Conservation (phyloP, 257 asterid genomes). For the Ophiorrhiza pumila region DNA sequence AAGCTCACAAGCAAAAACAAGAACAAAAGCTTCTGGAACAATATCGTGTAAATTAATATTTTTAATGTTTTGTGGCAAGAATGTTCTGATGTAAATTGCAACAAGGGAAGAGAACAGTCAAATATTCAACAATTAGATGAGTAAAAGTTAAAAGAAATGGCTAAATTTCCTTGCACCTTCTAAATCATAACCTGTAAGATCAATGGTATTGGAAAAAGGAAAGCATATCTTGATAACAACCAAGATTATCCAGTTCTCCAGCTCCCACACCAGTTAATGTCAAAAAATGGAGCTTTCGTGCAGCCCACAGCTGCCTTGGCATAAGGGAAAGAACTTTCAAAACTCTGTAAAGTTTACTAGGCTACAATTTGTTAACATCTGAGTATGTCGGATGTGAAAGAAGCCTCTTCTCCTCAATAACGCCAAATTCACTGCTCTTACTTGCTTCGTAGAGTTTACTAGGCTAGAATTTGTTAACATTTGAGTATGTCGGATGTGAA, state of each 20-base stretch:
- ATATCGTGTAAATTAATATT: neutral
- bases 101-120: neutral
- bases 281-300: neutral
- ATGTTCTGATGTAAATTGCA: neutral
- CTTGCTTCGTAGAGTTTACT: constrained; percentile 35
- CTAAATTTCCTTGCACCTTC: neutral
- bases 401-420: constrained; percentile 50
- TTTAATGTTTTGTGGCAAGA: neutral
- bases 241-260: neutral
- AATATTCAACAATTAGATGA: neutral
- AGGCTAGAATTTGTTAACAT: constrained; percentile 24
- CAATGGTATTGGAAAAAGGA: neutral
- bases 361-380: constrained; percentile 24
- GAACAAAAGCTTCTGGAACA: neutral
- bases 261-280: neutral
- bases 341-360: neutral
- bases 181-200: neutral
- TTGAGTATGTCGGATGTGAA: constrained; percentile 26
- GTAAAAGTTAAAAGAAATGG: neutral
- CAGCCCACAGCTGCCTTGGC: neutral
- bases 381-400: constrained; percentile 32
- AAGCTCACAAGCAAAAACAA: neutral
- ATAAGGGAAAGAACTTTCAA: neutral
- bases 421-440: constrained; percentile 33
- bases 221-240: neutral